Evolutionary conservation across 768 basidiomycete species (phyloP).

Genomic region (Auriscalpium orientale): DNA sequence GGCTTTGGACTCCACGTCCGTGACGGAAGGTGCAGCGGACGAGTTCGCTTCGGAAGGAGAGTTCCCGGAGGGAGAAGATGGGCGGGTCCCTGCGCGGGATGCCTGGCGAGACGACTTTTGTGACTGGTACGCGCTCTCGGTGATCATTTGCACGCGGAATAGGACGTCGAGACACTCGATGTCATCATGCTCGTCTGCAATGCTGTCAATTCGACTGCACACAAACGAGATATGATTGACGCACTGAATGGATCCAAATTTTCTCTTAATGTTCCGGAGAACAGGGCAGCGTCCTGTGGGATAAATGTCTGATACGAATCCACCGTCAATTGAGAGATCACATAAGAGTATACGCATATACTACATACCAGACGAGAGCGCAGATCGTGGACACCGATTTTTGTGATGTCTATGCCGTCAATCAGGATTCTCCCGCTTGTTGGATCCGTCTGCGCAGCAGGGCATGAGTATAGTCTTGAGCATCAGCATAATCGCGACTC

Average conservation of each 20-base stretch:
- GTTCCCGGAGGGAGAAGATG: neutral
- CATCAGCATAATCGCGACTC: too few species aligned
- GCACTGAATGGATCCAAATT: constrained; percentile 68
- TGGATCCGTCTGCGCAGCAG: constrained; percentile 47
- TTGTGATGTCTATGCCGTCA: constrained; percentile 84
- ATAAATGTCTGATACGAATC: constrained; percentile 58
- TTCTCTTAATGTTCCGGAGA: constrained; percentile 72
- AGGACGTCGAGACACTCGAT: constrained; percentile 75
- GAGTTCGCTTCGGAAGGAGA: neutral
- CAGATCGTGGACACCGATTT: constrained; percentile 77
- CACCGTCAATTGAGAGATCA: constrained; percentile 2
- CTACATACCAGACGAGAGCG: constrained; percentile 60
- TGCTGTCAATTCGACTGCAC: too few species aligned
- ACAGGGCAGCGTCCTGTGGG: constrained; percentile 65
- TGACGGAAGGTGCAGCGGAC: neutral
- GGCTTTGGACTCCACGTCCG: neutral
- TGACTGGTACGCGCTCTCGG: constrained; percentile 47
- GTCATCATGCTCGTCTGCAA: constrained; percentile 66
- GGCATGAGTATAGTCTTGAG: too few species aligned
- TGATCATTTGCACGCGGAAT: constrained; percentile 71
- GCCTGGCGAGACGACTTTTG: constrained; percentile 32
- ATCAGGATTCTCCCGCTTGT: constrained; percentile 66
- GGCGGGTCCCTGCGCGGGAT: constrained; percentile 19
- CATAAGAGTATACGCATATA: neutral
- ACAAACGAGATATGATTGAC: constrained; percentile 7